phyloP scores from a whole-genome alignment of 1,284 basidiomycete genomes.

The Hymenochaete sp. region DNA sequence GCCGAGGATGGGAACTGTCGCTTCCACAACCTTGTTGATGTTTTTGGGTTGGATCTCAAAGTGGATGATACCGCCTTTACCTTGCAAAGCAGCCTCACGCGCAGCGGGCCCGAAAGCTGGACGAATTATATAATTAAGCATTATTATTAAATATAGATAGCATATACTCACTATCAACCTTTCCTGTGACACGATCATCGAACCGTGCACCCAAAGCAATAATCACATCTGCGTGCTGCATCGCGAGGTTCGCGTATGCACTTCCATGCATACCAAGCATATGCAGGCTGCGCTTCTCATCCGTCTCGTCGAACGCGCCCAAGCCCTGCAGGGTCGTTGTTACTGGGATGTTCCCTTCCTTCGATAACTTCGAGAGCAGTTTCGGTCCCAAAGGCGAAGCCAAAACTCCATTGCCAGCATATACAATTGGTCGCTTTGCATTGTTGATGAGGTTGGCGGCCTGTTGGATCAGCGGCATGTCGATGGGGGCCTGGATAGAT shows the following conservation, averaged over 20 bases:
- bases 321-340: conserved; percentile 96
- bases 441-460: conserved; percentile 90
- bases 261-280: conserved; percentile 99
- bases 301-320: conserved; percentile 89
- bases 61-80: conserved; percentile 94
- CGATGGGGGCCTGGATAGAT: conserved; percentile 48
- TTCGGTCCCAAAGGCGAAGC: conserved; percentile 77
- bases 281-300: conserved; percentile 80
- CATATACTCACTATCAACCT: conserved; percentile 50
- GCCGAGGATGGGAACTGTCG: conserved; percentile 88
- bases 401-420: conserved; percentile 90
- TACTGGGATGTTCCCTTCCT: conserved; percentile 90
- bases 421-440: conserved; percentile 87
- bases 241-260: conserved; percentile 95
- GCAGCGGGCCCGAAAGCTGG: conserved; percentile 84
- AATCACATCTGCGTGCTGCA: conserved; percentile 96
- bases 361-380: conserved; percentile 74
- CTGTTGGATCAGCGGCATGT: conserved; percentile 63
- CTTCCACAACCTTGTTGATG: conserved; percentile 97
- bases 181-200: conserved; percentile 97
- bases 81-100: conserved; percentile 75
- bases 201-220: conserved; percentile 95
- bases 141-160: conserved; percentile 1
- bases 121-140: neutral
- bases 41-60: conserved; percentile 99